Percentiles rank a stretch among this genome's conserved stretches.
These are phyloP conservation scores for Handroanthus guayacan DNA, from an alignment of 257 asterid species.

Conservation along the genomic window DNA sequence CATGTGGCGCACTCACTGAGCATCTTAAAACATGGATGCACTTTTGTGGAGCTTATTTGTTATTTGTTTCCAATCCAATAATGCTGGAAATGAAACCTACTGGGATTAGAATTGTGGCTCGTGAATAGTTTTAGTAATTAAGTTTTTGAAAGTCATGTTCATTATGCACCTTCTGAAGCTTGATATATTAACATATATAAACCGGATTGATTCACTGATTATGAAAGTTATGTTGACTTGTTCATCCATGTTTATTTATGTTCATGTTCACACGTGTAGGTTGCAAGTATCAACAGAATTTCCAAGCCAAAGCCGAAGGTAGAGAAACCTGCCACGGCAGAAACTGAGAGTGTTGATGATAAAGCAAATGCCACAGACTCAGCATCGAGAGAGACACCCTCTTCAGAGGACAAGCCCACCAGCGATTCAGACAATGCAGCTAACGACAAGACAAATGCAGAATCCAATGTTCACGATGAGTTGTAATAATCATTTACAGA, in stretches of 20 bases:
- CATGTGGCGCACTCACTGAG: neutral
- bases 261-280: constrained; percentile 48
- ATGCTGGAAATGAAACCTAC: too few relatives aligned
- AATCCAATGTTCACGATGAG: constrained; percentile 74
- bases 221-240: neutral
- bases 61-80: too few relatives aligned
- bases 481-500: constrained; percentile 51
- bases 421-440: constrained; percentile 46
- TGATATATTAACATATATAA: too few relatives aligned
- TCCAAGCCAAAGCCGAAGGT: constrained; percentile 96
- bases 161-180: too few relatives aligned
- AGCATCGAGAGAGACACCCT: constrained; percentile 56
- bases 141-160: too few relatives aligned
- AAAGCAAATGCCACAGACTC: constrained; percentile 50
- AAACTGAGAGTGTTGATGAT: constrained; percentile 51
- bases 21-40: neutral
- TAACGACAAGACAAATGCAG: constrained; percentile 46
- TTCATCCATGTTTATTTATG: neutral
- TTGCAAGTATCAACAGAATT: constrained; percentile 72
- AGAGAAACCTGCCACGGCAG: constrained; percentile 75
- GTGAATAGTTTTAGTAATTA: too few relatives aligned
- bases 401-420: constrained; percentile 52
- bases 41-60: too few relatives aligned
- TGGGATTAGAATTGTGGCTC: too few relatives aligned
- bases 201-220: too few relatives aligned